These are phyloP conservation scores for Liriodendron chinense DNA, from an alignment of 164 flowering plant species.

Conservation along the genomic window DNA sequence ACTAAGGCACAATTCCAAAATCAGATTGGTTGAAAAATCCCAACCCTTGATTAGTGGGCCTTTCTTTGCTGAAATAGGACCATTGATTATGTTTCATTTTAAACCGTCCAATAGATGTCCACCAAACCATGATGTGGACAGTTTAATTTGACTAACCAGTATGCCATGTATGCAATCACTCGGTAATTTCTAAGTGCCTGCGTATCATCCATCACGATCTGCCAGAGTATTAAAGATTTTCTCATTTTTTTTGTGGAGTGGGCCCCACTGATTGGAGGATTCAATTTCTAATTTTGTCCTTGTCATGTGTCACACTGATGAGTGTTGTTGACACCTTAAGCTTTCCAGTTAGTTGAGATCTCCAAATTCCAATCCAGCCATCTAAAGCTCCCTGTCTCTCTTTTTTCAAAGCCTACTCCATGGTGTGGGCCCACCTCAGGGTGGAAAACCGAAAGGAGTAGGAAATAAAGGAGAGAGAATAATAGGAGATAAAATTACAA, in stretches of 20 bases:
- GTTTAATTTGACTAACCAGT: too few species aligned
- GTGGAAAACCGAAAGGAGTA: background rate
- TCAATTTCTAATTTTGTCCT: background rate
- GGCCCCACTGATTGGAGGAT: background rate
- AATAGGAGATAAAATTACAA: background rate
- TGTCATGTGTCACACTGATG: slow-evolving; percentile 1
- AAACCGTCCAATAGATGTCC: too few species aligned
- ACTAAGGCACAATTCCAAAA: too few species aligned
- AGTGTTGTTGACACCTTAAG: slow-evolving; percentile 11
- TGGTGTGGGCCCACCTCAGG: background rate
- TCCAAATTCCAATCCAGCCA: background rate
- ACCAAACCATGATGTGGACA: too few species aligned
- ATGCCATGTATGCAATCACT: too few species aligned
- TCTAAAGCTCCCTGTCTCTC: background rate
- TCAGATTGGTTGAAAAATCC: too few species aligned
- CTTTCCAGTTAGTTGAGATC: background rate
- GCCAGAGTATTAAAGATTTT: too few species aligned
- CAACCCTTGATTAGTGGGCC: too few species aligned
- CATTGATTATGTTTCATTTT: too few species aligned
- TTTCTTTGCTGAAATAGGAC: too few species aligned
- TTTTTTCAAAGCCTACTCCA: background rate
- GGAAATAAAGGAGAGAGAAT: background rate
- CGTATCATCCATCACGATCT: too few species aligned
- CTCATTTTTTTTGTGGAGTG: background rate
- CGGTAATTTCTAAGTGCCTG: too few species aligned